phyloP scores from a whole-genome alignment of 768 basidiomycete genomes.

The Postia placenta region DNA sequence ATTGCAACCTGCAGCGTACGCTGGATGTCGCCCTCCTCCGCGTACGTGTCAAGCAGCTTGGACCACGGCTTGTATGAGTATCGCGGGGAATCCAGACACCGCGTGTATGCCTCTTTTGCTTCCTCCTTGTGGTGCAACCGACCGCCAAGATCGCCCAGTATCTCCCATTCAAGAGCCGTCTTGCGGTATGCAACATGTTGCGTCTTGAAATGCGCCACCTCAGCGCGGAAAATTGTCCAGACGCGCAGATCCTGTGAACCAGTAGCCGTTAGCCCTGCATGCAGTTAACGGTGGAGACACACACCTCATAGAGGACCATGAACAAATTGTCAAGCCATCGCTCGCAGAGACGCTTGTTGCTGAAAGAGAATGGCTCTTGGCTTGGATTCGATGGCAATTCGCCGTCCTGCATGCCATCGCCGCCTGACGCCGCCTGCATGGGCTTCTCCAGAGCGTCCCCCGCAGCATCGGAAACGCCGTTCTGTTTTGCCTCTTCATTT shows the following conservation, averaged over 20 bases:
- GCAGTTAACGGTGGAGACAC: too few relatives aligned
- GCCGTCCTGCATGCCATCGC: constrained; percentile 21
- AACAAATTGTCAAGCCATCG: constrained; percentile 97
- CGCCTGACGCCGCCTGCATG: constrained; percentile 33
- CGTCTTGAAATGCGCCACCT: constrained; percentile 97
- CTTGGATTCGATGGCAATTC: constrained; percentile 11
- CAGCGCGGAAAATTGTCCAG: constrained; percentile 98
- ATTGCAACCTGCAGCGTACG: constrained; percentile 88
- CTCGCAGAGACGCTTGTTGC: constrained; percentile 94
- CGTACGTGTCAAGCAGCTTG: constrained; percentile 91
- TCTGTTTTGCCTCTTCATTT: constrained; percentile 31
- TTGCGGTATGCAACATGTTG: constrained; percentile 98
- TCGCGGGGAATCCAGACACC: constrained; percentile 80
- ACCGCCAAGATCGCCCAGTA: constrained; percentile 87
- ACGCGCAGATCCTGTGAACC: constrained; percentile 95
- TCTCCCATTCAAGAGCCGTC: constrained; percentile 97
- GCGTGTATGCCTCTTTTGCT: constrained; percentile 95
- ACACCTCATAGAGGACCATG: constrained; percentile 95
- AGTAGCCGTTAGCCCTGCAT: too few relatives aligned
- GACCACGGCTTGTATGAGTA: constrained; percentile 92
- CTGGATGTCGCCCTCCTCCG: constrained; percentile 94
- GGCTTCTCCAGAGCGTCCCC: constrained; percentile 35
- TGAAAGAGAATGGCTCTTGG: constrained; percentile 81
- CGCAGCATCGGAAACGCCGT: constrained; percentile 19
- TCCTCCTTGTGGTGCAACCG: constrained; percentile 98